Evolutionary conservation across 495 filamentous ascomycete genomes (phyloP).

Genomic region (Amniculicola lignicola): DNA sequence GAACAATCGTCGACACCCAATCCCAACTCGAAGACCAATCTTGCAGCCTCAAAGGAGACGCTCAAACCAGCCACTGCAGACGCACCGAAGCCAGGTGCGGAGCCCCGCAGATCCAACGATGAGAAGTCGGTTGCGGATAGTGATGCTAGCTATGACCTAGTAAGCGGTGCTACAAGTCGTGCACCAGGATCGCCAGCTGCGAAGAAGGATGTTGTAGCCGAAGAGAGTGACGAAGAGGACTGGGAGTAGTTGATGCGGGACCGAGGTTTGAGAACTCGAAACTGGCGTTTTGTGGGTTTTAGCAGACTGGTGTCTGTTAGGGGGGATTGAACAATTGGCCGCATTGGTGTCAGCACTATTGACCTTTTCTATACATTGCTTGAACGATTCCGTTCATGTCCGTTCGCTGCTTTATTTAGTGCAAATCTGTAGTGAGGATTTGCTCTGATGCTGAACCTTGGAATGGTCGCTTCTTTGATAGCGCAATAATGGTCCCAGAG

Average conservation of each 20-base stretch:
- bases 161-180: constrained; percentile 80
- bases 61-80: constrained; percentile 37
- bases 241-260: constrained; percentile 77
- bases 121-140: constrained; percentile 80
- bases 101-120: constrained; percentile 78
- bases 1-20: constrained; percentile 3
- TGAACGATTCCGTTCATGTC: no score
- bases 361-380: no score
- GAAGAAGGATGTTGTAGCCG: constrained; percentile 51
- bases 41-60: constrained; percentile 32
- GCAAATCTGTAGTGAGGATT: no score
- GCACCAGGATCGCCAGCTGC: constrained; percentile 75
- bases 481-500: no score
- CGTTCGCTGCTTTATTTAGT: no score
- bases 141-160: constrained; percentile 90
- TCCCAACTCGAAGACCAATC: constrained; percentile 25
- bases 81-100: constrained; percentile 53
- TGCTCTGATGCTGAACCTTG: no score
- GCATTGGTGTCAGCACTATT: no score
- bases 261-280: no score
- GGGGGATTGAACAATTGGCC: no score
- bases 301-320: no score
- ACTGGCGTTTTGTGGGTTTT: no score
- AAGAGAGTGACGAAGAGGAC: constrained; percentile 69
- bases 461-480: no score